Evolutionary conservation across 345 rosid species (phyloP).

Genomic region (Gossypium turneri): DNA sequence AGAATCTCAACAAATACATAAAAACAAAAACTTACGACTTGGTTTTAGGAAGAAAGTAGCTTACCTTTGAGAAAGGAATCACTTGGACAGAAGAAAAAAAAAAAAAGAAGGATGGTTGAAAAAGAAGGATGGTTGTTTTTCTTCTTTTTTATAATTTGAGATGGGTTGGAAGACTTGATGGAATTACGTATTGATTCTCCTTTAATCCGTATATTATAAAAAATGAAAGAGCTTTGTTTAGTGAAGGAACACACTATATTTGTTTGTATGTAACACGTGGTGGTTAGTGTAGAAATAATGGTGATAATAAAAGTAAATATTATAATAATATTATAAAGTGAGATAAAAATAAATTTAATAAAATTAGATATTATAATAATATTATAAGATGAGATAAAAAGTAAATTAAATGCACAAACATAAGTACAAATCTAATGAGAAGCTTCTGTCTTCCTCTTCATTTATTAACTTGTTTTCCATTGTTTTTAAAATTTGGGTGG

Average conservation of each 20-base stretch:
- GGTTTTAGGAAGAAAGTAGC: not conserved
- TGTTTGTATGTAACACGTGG: not conserved
- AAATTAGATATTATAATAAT: too few species aligned
- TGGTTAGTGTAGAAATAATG: too few species aligned
- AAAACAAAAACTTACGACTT: not conserved
- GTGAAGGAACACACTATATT: not conserved
- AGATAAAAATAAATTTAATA: too few species aligned
- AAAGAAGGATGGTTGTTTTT: not conserved
- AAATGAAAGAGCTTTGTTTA: constrained; percentile 5
- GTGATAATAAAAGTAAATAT: too few species aligned
- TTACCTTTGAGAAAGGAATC: constrained; percentile 11
- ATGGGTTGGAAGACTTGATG: not conserved
- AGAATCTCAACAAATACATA: not conserved
- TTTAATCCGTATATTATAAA: not conserved
- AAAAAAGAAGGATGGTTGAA: too few species aligned
- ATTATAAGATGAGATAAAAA: too few species aligned
- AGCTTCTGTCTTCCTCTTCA: too few species aligned
- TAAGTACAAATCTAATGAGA: too few species aligned
- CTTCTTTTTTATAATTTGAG: not conserved
- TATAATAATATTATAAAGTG: too few species aligned
- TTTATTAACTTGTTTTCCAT: too few species aligned
- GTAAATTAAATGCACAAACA: too few species aligned
- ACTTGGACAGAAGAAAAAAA: not conserved
- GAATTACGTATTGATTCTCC: constrained; percentile 2
- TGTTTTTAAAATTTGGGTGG: too few species aligned